Base-by-base conservation (phyloP, 129 eudicot genomes). In the Lonicera japonica region DNA sequence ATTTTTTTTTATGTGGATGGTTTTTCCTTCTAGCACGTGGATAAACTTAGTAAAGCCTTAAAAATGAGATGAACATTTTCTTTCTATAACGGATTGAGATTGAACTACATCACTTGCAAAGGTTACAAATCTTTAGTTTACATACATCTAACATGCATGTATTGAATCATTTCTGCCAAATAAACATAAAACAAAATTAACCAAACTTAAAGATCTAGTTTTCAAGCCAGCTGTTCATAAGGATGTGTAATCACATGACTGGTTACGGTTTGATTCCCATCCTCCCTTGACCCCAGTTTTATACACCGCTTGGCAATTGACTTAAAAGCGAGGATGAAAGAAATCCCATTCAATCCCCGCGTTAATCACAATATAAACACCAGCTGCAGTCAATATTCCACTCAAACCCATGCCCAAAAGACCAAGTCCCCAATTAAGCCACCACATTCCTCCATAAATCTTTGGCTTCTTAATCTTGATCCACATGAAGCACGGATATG, bases 401-500 rank as follows among this genome's bases (percentile, higher is more conserved):
- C 84, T 82, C 25, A 82, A 70, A 22, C 67, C 25, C 59, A 53
- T 71, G n/a, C 88, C 88, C 15, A 82, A 11, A 25, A 75, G 18
- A 2, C 74, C 88, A 46, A 82, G 71, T 17, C 18, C 79, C 88
- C 82, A 82, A 58, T 82, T 82, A 11, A 82, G 34, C 68, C 79
- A 82, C 88, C 88, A 82, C 24, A 23, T 48, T 0, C 58, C 58
- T 34, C 79, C 25, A 47, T 71, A 82, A 2, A 18, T 61, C 69
- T 72, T 67, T 5, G 88, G 88, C 65, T 82, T 82, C 76, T 71
- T 82, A 10, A 75, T 54, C 64, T 60, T 74, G 8, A 78, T 65
- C 88, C 88, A 82, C 84, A 82, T 82, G 22, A 82, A 73, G 52
- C 82, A 78, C 21, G 88, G 88, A 48, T 82, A 82, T 2, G 70